Evolutionary conservation across 352 stramenopile species (phyloP), one percentile per base, ranked within the genome.

Genomic region (Phytophthora pini): DNA sequence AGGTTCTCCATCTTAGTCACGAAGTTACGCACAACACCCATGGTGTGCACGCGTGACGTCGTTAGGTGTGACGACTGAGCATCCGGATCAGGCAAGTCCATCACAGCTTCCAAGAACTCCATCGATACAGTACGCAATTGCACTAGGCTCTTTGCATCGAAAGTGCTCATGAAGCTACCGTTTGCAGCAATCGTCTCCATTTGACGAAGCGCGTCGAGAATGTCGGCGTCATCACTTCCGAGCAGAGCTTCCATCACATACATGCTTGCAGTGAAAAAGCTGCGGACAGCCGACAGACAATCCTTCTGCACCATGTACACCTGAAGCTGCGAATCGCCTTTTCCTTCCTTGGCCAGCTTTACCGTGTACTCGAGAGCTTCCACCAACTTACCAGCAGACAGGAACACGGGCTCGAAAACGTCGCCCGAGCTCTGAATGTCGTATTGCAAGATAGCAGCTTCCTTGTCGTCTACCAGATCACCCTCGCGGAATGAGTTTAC

Each of bases 361-460:
- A 87, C 67, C 2, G 83, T 87, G 65, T 80, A 82, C 17, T 86
- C 73, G 12, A 93, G 72, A 27, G 82, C 82, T 65, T 91, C 81
- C 8, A 74, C 66, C 7, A 93, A 61, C 49, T 92, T 93, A 20
- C 84, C 84, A 27, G 84, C 84, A 4, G 84, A 92, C 17, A 93
- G 68, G 44, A 93, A 93, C 36, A 93, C 83, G 17, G 84, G 84
- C 53, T 93, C 83, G 40, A 92, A 92, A 6, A 93, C 84, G 40
- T 92, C 82, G 13, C 84, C 84, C 0, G 71, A 81, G 58, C 77
- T 84, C 47, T 84, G 79, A 31, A 93, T 89, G 50, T 92, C 84
- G 62, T 90, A 90, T 49, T 90, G 79, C 47, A 90, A 40, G 45
- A 91, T 89, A 2, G 79, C 77, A 10, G 83, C 83, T 54, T 92